Percentiles rank a stretch among this genome's conserved stretches.
Conservation (phyloP, 345 rosid genomes). For the Psidium friedrichsthalianum region DNA sequence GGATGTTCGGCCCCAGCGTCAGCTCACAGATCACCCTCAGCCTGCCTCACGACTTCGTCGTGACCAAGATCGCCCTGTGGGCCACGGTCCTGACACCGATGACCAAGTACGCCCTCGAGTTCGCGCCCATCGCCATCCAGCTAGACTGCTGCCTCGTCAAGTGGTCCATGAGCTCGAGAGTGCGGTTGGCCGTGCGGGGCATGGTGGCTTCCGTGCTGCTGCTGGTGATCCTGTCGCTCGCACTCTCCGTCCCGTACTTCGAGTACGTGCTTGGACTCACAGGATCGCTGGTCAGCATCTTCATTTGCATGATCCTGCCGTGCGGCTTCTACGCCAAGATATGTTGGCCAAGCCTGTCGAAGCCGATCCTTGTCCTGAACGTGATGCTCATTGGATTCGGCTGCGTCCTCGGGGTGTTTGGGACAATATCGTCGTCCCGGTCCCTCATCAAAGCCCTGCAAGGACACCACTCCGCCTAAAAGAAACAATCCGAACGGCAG, state of each 20-base stretch:
- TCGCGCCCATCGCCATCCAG: constrained; percentile 71
- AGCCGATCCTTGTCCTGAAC: constrained; percentile 19
- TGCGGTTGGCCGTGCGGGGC: constrained; percentile 36
- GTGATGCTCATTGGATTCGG: constrained; percentile 37
- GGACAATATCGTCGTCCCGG: constrained; percentile 40
- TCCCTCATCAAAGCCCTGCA: constrained; percentile 19
- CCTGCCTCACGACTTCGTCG: constrained; percentile 41
- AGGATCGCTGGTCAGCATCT: constrained; percentile 52
- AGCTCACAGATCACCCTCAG: constrained; percentile 66
- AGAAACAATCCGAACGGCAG: background rate
- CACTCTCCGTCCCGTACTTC: constrained; percentile 53
- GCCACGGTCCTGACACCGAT: constrained; percentile 67
- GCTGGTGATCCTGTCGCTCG: constrained; percentile 36
- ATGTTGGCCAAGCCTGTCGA: constrained; percentile 32
- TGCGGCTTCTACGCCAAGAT: constrained; percentile 58
- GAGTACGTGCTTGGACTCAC: constrained; percentile 62
- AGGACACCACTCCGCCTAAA: constrained; percentile 5
- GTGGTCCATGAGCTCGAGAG: constrained; percentile 16
- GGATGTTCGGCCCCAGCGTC: constrained; percentile 44
- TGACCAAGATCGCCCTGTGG: constrained; percentile 71
- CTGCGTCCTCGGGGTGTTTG: constrained; percentile 37
- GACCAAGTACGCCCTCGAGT: constrained; percentile 75
- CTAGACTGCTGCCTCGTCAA: constrained; percentile 41
- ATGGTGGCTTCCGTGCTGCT: constrained; percentile 41
- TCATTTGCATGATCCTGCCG: constrained; percentile 43